phyloP scores from a whole-genome alignment of 2,329 filamentous ascomycete species.

The Escovopsis sp. region DNA sequence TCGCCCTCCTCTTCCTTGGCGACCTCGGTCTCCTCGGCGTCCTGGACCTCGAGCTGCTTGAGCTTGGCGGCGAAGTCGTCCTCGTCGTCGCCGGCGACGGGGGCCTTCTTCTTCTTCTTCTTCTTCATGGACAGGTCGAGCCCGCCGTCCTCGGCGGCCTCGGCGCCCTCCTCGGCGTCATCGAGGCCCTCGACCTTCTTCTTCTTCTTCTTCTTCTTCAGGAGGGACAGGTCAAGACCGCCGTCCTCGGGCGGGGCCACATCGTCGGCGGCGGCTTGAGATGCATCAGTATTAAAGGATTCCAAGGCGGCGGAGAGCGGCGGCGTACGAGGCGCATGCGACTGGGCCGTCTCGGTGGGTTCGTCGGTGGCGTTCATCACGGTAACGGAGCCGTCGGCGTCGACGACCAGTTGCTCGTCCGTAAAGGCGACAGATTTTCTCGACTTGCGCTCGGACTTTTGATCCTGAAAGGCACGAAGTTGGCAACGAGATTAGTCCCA shows the following conservation, averaged over 20 bases:
- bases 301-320: constrained; percentile 39
- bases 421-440: constrained; percentile 93
- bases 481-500: too few species aligned
- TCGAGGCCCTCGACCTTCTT: constrained; percentile 26
- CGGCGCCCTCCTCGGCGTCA: constrained; percentile 31
- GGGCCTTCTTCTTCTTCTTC: constrained; percentile 64
- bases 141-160: constrained; percentile 27
- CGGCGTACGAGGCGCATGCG: constrained; percentile 57
- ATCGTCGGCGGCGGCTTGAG: constrained; percentile 31
- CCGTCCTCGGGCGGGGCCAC: constrained; percentile 34
- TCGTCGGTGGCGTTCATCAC: constrained; percentile 60
- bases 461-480: constrained; percentile 9
- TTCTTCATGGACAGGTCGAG: constrained; percentile 50
- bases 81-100: constrained; percentile 51
- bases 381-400: constrained; percentile 75
- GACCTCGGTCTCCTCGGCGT: constrained; percentile 41
- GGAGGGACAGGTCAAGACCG: constrained; percentile 44
- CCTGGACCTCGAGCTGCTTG: constrained; percentile 49
- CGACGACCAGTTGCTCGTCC: constrained; percentile 74
- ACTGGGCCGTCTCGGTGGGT: constrained; percentile 67
- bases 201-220: constrained; percentile 77
- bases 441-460: constrained; percentile 45
- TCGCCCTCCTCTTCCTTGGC: constrained; percentile 51
- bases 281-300: constrained; percentile 36
- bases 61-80: constrained; percentile 47